These are phyloP conservation scores for Colletotrichum zoysiae DNA, from an alignment of 2,329 filamentous ascomycete species.

Conservation along the genomic window DNA sequence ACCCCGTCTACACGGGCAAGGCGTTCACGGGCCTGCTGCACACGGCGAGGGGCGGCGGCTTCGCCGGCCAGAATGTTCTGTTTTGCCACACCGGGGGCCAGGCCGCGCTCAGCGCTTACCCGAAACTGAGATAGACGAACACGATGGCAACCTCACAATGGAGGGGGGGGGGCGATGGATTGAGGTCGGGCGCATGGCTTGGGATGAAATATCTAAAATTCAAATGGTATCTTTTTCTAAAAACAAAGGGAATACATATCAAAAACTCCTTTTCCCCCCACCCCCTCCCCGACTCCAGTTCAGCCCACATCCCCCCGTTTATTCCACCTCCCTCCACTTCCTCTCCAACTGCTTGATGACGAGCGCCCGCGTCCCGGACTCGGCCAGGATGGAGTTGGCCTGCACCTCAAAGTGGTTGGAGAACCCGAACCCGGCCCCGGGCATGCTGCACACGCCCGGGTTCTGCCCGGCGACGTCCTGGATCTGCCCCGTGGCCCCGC, in stretches of 20 bases:
- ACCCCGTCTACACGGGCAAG: constrained; percentile 41
- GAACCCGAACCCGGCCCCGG: constrained; percentile 48
- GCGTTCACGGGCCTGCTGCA: constrained; percentile 39
- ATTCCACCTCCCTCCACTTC: constrained; percentile 52
- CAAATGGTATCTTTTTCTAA: constrained; percentile 38
- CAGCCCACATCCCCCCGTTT: constrained; percentile 16
- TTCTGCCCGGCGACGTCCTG: constrained; percentile 35
- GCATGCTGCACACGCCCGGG: constrained; percentile 4
- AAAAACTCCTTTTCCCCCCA: background rate
- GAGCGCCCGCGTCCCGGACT: constrained; percentile 34
- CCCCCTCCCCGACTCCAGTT: background rate
- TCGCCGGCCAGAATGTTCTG: constrained; percentile 22
- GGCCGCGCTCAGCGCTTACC: constrained; percentile 36
- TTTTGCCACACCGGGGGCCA: constrained; percentile 42
- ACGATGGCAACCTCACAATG: background rate
- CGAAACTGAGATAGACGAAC: background rate
- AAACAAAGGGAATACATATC: constrained; percentile 6
- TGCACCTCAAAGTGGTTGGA: constrained; percentile 49
- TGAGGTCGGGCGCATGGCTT: background rate
- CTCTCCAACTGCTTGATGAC: constrained; percentile 49
- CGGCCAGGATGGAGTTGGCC: constrained; percentile 43
- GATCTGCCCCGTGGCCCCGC: constrained; percentile 44
- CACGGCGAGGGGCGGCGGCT: constrained; percentile 22
- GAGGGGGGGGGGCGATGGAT: too few species aligned
- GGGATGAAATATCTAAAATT: constrained; percentile 3